Conservation (phyloP, 805 yeast species). For the Kuraishia capsulata region DNA sequence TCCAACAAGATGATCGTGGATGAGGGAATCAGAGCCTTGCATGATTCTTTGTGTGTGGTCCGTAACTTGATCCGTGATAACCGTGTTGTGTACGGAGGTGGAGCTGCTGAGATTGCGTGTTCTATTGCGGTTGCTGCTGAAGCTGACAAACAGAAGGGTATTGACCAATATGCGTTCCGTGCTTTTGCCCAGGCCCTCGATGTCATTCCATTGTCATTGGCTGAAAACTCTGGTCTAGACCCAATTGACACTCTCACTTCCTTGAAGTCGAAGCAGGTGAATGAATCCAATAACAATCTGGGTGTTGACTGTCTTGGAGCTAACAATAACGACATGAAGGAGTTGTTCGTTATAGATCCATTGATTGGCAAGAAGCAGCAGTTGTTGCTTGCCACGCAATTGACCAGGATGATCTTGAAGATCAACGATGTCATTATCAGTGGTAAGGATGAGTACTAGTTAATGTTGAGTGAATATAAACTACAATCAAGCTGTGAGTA, state of each 20-base stretch:
- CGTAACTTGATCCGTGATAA: constrained; percentile 88
- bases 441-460: constrained; percentile 4
- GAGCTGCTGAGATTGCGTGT: constrained; percentile 94
- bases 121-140: constrained; percentile 85
- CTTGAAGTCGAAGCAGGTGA: constrained; percentile 78
- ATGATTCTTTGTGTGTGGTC: constrained; percentile 95
- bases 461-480: background rate
- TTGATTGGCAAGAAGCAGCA: constrained; percentile 97
- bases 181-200: constrained; percentile 91
- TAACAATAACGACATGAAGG: constrained; percentile 88
- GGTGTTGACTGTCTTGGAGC: constrained; percentile 94
- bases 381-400: constrained; percentile 88
- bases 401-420: constrained; percentile 95
- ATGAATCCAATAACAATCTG: constrained; percentile 56
- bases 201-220: constrained; percentile 85
- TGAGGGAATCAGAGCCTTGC: constrained; percentile 93
- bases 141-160: constrained; percentile 89
- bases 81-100: constrained; percentile 98
- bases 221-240: constrained; percentile 93
- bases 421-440: constrained; percentile 90
- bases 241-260: constrained; percentile 85
- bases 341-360: constrained; percentile 92
- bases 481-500: no score
- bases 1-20: constrained; percentile 97
- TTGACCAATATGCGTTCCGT: constrained; percentile 96